These are phyloP conservation scores for Cryptococcus sp. DNA, from an alignment of 1,284 basidiomycete genomes.

Conservation along the genomic window DNA sequence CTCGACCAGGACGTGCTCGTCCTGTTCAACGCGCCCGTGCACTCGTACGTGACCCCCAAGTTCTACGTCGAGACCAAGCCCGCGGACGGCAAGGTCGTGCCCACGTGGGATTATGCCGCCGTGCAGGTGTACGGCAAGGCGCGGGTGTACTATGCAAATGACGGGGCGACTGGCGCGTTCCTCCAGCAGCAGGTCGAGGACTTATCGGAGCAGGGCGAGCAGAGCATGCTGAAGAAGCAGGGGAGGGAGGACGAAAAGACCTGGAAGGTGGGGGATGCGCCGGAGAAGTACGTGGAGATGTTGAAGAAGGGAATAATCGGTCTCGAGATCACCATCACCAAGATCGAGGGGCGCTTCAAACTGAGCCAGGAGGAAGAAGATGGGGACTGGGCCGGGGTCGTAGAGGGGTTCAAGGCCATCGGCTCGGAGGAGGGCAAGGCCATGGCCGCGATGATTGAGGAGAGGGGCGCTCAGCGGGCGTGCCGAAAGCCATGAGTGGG, in stretches of 20 bases:
- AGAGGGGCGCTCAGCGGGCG: conserved; percentile 14
- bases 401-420: conserved; percentile 41
- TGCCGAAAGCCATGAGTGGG: too few relatives aligned
- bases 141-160: conserved; percentile 26
- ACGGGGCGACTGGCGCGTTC: conserved; percentile 21
- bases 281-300: conserved; percentile 44
- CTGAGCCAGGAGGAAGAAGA: conserved; percentile 47
- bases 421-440: conserved; percentile 30
- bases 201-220: conserved; percentile 35
- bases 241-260: conserved; percentile 31
- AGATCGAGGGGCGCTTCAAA: conserved; percentile 51
- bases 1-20: conserved; percentile 44
- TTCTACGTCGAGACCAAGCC: conserved; percentile 49
- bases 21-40: conserved; percentile 44
- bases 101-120: conserved; percentile 50
- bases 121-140: conserved; percentile 48
- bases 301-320: conserved; percentile 51
- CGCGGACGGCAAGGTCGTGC: conserved; percentile 45
- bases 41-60: conserved; percentile 47
- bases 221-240: conserved; percentile 7
- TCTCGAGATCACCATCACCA: conserved; percentile 46
- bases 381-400: conserved; percentile 48
- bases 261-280: conserved; percentile 51
- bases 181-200: conserved; percentile 39
- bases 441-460: conserved; percentile 41